phyloP scores from a whole-genome alignment of 306 rosid genomes.

The Vachellia collinsii region DNA sequence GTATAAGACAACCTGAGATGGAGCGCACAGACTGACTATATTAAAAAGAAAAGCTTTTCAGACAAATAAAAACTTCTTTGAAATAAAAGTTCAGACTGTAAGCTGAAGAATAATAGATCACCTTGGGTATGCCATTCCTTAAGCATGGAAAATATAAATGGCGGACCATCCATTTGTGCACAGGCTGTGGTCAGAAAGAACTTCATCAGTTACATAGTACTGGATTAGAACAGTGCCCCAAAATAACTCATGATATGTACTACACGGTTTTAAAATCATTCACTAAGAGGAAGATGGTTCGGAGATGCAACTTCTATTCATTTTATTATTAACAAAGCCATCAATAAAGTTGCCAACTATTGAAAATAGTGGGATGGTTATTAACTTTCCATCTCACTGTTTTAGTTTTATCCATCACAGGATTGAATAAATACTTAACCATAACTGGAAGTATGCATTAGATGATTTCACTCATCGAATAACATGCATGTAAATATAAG shows the following conservation, averaged over 20 bases:
- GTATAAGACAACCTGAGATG: neutral
- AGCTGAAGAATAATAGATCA: conserved; percentile 39
- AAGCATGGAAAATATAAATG: conserved; percentile 93
- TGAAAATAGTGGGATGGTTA: conserved; percentile 9
- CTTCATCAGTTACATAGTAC: conserved; percentile 34
- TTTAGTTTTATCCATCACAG: too few relatives aligned
- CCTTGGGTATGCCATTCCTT: conserved; percentile 83
- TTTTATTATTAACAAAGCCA: conserved; percentile 14
- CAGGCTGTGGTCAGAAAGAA: conserved; percentile 69
- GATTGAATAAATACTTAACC: too few relatives aligned
- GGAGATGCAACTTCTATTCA: conserved; percentile 27
- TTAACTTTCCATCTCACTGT: neutral
- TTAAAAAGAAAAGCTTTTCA: conserved; percentile 15
- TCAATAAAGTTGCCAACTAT: conserved; percentile 17
- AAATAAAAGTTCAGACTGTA: neutral
- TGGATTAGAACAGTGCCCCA: conserved; percentile 24
- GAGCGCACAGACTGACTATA: conserved; percentile 26
- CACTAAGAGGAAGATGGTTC: conserved; percentile 10
- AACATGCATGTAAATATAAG: neutral
- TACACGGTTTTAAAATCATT: conserved; percentile 27
- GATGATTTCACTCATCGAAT: neutral
- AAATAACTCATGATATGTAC: neutral
- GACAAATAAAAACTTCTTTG: conserved; percentile 17
- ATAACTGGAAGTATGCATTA: neutral
- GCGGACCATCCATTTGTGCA: conserved; percentile 98